Evolutionary conservation across 2,329 filamentous ascomycete species (phyloP), one percentile per base, ranked within the genome.

Genomic region (Paraphoma chrysanthemicola): DNA sequence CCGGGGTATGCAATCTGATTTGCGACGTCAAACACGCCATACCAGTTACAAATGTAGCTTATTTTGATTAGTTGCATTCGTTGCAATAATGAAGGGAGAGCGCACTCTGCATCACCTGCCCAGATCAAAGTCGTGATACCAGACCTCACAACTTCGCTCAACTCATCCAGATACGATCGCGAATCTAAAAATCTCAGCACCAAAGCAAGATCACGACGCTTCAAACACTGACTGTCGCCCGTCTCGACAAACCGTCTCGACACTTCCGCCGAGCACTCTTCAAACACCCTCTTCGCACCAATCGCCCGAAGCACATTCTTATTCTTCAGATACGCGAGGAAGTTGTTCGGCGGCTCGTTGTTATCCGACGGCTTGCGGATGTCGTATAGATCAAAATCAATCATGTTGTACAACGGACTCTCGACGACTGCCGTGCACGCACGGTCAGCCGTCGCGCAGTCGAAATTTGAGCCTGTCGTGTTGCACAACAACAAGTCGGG

Each of bases 271-370:
- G 78, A 80, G 33, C 72, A 76, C 7, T 75, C 72, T n/a, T 82
- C 81, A 74, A 82, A 89, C 64, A 86, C 88, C 47, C 78, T 79
- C 63, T 77, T 82, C 0, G 83, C 85, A 8, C 86, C 85, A 44
- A 88, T 82, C 0, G 84, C 84, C 11, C 75, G 70, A 59, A 83
- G 82, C 0, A 86, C 79, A 7, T 72, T 62, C 0, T 80, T 70
- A 0, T 76, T 78, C 69, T 86, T 86, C 38, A 88, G 79, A 69
- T 86, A 88, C 16, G 79, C 76, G 17, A 75, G 67, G 65, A 83
- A 87, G 68, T 82, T 84, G 0, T 66, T 60, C 57, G 82, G 81
- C 1, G 85, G 85, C 68, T 87, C 86, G 0, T 83, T 83, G 66
- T 86, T 82, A 0, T 82, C 80, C 0, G 56, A 64, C 0, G 84